Evolutionary conservation across 768 basidiomycete genomes (phyloP).

Genomic region (Pholiota conissans): DNA sequence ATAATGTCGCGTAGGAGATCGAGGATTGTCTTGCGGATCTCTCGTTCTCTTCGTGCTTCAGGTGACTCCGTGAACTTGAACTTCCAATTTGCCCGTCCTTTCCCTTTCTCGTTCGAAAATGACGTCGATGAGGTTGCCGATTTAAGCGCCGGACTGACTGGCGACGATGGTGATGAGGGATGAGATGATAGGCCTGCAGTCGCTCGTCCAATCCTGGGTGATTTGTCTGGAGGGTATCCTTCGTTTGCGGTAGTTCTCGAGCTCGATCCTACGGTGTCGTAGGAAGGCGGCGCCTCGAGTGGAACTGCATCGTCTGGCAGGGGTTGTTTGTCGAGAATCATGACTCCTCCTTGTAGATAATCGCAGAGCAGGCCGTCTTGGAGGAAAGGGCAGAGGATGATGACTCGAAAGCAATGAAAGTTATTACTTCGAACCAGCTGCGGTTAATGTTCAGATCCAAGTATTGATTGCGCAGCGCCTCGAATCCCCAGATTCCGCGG

Average conservation of each 20-base stretch:
- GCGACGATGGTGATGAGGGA: conserved; percentile 8
- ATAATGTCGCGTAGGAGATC: conserved; percentile 59
- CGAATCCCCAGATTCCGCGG: not conserved
- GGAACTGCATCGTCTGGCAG: conserved; percentile 39
- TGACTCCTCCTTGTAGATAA: not conserved
- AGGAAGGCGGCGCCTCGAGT: conserved; percentile 39
- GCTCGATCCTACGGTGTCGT: conserved; percentile 26
- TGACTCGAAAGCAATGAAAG: not conserved
- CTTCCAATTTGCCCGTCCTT: conserved; percentile 19
- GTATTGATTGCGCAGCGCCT: conserved; percentile 3
- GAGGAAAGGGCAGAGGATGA: not conserved
- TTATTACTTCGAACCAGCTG: not conserved
- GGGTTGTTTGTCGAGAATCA: conserved; percentile 32
- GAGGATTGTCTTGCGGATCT: conserved; percentile 53
- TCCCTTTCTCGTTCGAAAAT: conserved; percentile 27
- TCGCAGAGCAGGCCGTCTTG: not conserved
- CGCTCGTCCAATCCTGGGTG: conserved; percentile 2
- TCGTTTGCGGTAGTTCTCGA: conserved; percentile 1
- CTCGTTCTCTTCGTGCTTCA: conserved; percentile 34
- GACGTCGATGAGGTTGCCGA: conserved; percentile 11
- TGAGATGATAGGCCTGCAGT: not conserved
- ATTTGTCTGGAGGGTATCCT: conserved; percentile 1
- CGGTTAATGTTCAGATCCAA: conserved; percentile 2
- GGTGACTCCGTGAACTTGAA: conserved; percentile 27
- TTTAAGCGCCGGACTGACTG: conserved; percentile 11